Base-by-base conservation (phyloP, 176 grass and related monocot genomes). In the Rhynchospora tenuis region DNA sequence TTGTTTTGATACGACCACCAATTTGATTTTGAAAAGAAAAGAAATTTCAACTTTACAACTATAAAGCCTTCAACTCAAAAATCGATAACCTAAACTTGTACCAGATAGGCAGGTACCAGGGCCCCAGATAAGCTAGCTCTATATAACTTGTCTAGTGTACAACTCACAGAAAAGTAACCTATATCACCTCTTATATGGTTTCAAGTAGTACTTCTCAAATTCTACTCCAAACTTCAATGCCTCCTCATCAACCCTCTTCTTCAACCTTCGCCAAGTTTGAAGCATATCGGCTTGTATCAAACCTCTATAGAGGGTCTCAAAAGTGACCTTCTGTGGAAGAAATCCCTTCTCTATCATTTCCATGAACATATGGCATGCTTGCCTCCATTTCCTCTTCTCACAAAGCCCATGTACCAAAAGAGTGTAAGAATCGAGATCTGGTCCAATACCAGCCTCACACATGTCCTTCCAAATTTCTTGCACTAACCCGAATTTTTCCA, bases 321-420 rank as follows among this genome's bases (percentile, higher is more conserved):
- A 98, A 27, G 91, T 98, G 33, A 93, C 78, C 86, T 95, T 93
- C 38, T 93, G 91, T 23, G 91, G 96, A 90, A 98, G 92, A 89
- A 93, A 95, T 56, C 93, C 96, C 79, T 85, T 98, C 87, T 95
- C 92, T 84, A 98, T 98, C 96, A 95, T 98, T 84, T 98, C 91
- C 93, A 98, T 98, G 80, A 98, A 94, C 77, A 95, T 93, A n/a
- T 95, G 86, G 28, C 96, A 98, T 15, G 96, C 96, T 66, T 93
- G 87, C 65, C 61, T 95, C 96, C 96, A 98, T 78, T 95, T 98
- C 54, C 87, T 27, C 38, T 87, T 91, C 8, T 81, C 86, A 71
- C 96, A 98, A 19, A 91, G 81, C 16, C 88, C 89, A 88, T 98
- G 96, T 27, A 98, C 71, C 75, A 98, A 62, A 85, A 95, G 88